Evolutionary conservation across 2,329 filamentous ascomycete genomes (phyloP), one percentile per base, ranked within the genome.

Genomic region (Beauveria asiatica): DNA sequence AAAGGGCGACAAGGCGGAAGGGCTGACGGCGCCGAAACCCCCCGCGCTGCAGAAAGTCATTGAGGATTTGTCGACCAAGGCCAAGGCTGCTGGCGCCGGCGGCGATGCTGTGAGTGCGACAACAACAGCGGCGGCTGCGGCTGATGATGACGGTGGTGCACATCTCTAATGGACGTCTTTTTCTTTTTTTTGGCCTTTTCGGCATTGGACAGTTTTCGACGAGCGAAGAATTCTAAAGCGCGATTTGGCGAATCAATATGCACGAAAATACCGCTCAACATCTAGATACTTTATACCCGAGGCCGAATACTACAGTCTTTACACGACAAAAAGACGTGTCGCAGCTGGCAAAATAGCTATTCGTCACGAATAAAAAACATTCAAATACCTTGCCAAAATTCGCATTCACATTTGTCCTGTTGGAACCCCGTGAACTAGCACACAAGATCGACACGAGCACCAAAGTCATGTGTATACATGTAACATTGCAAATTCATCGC

Each of bases 1-100:
- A 71, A 74, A 82, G 55, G 81, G 81, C 59, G 72, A 76, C 48
- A 74, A 74, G 69, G 72, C 58, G 66, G 76, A 79, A 65, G 75
- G 74, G 66, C 69, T 81, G 48, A 72, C 74, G 45, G 76, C 74
- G 46, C 73, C 72, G 41, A 73, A 69, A 59, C 72, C 72, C 5
- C 63, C 68, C 7, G 70, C 68, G 52, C 67, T 75, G 55, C 63
- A 70, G 62, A 69, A 70, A 61, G 57, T 65, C 21, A 63, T 73
- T 45, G 64, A 69, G 55, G 45, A 33, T 1, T 53, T 66, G 42
- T 63, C 65, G 49, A 65, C 63, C 3, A 70, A 72, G 65, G 68
- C 67, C 27, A 66, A 69, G 61, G 65, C 60, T 5, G 25, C 25
- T 8, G 27, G 27, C 27, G 56, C 52, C 30, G 30, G 30, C 11